Percentiles rank a stretch among this genome's conserved stretches.
Evolutionary conservation across 2,329 filamentous ascomycete genomes (phyloP).

Genomic region (Colletotrichum theobromicola): DNA sequence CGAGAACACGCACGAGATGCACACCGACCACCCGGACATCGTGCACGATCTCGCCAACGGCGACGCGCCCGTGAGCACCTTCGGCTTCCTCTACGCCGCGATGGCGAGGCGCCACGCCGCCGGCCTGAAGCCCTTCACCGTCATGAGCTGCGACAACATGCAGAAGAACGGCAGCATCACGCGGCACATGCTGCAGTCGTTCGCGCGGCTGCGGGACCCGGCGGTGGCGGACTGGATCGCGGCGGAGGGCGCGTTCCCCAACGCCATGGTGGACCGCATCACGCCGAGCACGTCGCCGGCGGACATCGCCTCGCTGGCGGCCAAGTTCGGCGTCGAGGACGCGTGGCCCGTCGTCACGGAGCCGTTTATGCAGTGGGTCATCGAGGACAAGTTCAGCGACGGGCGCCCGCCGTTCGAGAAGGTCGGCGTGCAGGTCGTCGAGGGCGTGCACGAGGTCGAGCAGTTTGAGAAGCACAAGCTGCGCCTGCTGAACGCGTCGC

Average conservation of each 20-base stretch:
- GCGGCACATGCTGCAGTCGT: conserved; percentile 55
- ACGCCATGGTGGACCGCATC: conserved; percentile 62
- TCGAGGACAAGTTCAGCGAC: conserved; percentile 57
- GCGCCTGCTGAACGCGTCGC: conserved; percentile 57
- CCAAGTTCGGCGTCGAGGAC: conserved; percentile 52
- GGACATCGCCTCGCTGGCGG: conserved; percentile 49
- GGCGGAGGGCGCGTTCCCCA: conserved; percentile 54
- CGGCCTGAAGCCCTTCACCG: conserved; percentile 57
- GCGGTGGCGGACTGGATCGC: conserved; percentile 54
- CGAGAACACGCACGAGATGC: conserved; percentile 60
- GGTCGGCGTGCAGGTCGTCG: conserved; percentile 57
- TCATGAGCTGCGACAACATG: conserved; percentile 63
- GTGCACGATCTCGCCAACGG: conserved; percentile 51
- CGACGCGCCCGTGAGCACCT: conserved; percentile 49
- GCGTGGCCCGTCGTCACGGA: conserved; percentile 60
- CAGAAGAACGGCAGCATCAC: conserved; percentile 61
- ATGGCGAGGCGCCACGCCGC: conserved; percentile 48
- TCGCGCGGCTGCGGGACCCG: conserved; percentile 51
- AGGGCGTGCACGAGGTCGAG: conserved; percentile 56
- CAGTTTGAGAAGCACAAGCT: conserved; percentile 63
- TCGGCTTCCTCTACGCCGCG: conserved; percentile 58
- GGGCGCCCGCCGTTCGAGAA: conserved; percentile 58
- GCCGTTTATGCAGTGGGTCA: conserved; percentile 61
- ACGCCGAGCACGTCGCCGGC: conserved; percentile 52
- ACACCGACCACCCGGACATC: conserved; percentile 53